phyloP scores from a whole-genome alignment of 306 rosid genomes.

The Ceratonia siliqua region DNA sequence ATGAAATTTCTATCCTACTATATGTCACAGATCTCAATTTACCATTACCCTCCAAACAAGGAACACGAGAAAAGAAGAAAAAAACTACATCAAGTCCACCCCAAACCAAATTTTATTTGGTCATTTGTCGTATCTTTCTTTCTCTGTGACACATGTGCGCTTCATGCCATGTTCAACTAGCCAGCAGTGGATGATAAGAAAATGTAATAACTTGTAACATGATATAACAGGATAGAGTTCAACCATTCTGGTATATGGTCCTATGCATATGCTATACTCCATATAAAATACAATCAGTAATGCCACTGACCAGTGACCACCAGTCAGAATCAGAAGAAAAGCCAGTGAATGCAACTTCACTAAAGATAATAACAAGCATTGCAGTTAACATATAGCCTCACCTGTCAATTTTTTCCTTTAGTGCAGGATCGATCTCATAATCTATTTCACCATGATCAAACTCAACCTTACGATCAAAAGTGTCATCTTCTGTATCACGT shows the following conservation, averaged over 20 bases:
- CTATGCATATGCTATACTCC: conserved; percentile 36
- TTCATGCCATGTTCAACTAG: conserved; percentile 31
- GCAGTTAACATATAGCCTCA: conserved; percentile 33
- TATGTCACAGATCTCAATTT: conserved; percentile 27
- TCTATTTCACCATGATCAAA: conserved; percentile 73
- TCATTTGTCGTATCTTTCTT: conserved; percentile 12
- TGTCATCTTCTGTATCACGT: conserved; percentile 44
- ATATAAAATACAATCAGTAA: conserved; percentile 25
- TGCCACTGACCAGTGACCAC: conserved; percentile 28
- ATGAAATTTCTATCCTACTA: conserved; percentile 17
- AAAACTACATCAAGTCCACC: background rate
- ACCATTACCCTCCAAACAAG: conserved; percentile 4
- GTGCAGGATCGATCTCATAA: conserved; percentile 91
- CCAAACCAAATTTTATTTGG: conserved; percentile 12
- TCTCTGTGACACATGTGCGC: background rate
- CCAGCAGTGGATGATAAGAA: conserved; percentile 30
- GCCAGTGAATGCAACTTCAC: conserved; percentile 34
- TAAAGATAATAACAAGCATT: conserved; percentile 26
- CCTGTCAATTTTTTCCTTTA: conserved; percentile 93
- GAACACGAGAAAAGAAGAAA: background rate
- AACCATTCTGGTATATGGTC: conserved; percentile 35
- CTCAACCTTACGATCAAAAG: conserved; percentile 47
- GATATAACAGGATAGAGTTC: too few species aligned
- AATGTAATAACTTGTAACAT: conserved; percentile 26
- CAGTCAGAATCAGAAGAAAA: conserved; percentile 30